Evolutionary conservation across 1,284 basidiomycete species (phyloP), one percentile per base, ranked within the genome.

Genomic region (Ganoderma lingzhi): DNA sequence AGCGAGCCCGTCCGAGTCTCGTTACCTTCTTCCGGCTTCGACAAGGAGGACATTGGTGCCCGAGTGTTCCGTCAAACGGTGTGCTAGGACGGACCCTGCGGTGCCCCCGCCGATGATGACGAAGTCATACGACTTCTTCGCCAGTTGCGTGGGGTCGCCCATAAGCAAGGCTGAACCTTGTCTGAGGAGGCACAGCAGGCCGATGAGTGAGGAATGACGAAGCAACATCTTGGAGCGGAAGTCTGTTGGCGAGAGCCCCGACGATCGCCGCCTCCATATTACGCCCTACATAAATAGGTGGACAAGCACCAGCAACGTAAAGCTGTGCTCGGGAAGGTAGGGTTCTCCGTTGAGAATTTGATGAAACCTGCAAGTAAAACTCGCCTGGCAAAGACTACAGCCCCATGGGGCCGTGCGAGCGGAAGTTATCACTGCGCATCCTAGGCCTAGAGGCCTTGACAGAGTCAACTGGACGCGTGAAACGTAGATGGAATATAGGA

Each of bases 111-210:
- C 55, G 17, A 56, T 35, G 32, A 56, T n/a, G 55, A 56, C 15
- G 55, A 56, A 56, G 32, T 56, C 55, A 35, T 56, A 56, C 30
- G 55, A 35, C 30, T 56, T 56, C 30, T 56, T 56, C 32, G 55
- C 12, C 30, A 56, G 14, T 35, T 19, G 55, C 19, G 55, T 56
- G 17, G 28, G 55, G 55, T 56, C 55, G 15, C 4, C 19, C 15
- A 56, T 1, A 19, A 56, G 55, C 15, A 19, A 30, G 10, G 55
- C 55, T 56, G 32, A 56, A 9, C 55, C 55, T 2, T 56, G 28
- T 10, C 19, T 19, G 30, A 56, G 55, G 10, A 56, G 14, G 55
- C 32, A 56, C 28, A 56, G 32, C 8, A 56, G 55, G 15, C 15
- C 15, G 55, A 56, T 35, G 55, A 56, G 55, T 10, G 32, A 35